Evolutionary conservation across 306 rosid species (phyloP).

Genomic region (Comarum palustre): DNA sequence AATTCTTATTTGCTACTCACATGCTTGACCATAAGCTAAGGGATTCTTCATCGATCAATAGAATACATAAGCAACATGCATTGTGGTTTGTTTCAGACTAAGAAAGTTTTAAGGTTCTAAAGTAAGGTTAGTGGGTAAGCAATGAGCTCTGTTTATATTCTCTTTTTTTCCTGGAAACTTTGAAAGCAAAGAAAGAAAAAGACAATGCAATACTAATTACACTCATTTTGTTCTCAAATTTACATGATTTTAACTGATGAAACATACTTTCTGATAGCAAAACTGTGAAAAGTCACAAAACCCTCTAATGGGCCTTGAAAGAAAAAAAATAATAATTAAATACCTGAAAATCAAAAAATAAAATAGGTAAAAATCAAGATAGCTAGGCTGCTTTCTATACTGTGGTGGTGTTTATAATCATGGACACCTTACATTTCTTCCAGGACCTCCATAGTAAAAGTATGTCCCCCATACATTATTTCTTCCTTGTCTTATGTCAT

Average conservation of each 20-base stretch:
- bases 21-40: constrained; percentile 36
- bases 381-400: constrained; percentile 19
- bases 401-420: constrained; percentile 33
- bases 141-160: neutral
- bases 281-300: constrained; percentile 37
- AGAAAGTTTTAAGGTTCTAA: constrained; percentile 6
- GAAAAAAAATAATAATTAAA: constrained; percentile 21
- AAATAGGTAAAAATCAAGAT: constrained; percentile 18
- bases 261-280: constrained; percentile 25
- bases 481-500: constrained; percentile 74
- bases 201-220: constrained; percentile 29
- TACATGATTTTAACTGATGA: constrained; percentile 34
- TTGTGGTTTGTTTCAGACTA: constrained; percentile 1
- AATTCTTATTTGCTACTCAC: constrained; percentile 39
- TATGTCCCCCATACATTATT: constrained; percentile 91
- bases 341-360: constrained; percentile 11
- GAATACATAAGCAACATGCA: constrained; percentile 14
- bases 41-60: constrained; percentile 28
- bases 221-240: constrained; percentile 39
- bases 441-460: constrained; percentile 98
- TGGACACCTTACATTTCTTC: constrained; percentile 89
- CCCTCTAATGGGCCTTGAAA: constrained; percentile 34
- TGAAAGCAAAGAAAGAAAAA: constrained; percentile 16
- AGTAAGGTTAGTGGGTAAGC: constrained; percentile 13
- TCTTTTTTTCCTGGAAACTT: neutral